Base-by-base conservation (phyloP, 1,284 basidiomycete genomes). In the Omphalotus olearius region DNA sequence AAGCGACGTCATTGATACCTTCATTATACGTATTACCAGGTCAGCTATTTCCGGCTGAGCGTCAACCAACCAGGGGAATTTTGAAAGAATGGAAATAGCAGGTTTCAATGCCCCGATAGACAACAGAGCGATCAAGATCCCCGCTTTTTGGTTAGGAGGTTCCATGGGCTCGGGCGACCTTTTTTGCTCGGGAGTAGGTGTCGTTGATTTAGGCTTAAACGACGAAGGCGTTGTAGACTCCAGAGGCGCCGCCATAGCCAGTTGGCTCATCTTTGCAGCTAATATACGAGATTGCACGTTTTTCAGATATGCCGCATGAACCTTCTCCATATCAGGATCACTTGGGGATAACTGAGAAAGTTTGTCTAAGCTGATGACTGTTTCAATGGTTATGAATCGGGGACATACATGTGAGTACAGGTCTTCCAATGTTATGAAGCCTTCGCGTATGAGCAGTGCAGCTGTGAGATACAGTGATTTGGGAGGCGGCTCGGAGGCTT, bases 201-300 rank as follows among this genome's bases (percentile, higher is more conserved):
- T 51, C 13, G 70, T 52, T 17, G 62, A 48, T 59, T 72, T 74
- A 5, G 67, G 44, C 51, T 74, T 74, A 3, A 70, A 53, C 52
- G 70, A 56, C 47, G 70, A 57, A 49, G 65, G 59, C 45, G 69
- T 54, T 13, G 70, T 67, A 18, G 89, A 88, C 55, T 88, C 85
- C 14, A 98, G 73, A 1, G 96, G 90, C 1, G 91, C 93, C 16
- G 95, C 92, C 80, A 92, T 88, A 0, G 93, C 88, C 16, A 95
- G 74, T 33, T 91, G 88, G 60, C 91, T 98, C 52, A 80, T 73
- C 55, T 85, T 88, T 7, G 82, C 88, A 42, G 72, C 82, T 17
- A 77, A 73, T 49, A 86, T 83, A 51, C 83, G 80, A 58, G 80
- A 71, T 37, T 85, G 75, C 39, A 92, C 79, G 44, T 81, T 78